phyloP scores from a whole-genome alignment of 2,329 filamentous ascomycete species.

The Calonectria leucothoes region DNA sequence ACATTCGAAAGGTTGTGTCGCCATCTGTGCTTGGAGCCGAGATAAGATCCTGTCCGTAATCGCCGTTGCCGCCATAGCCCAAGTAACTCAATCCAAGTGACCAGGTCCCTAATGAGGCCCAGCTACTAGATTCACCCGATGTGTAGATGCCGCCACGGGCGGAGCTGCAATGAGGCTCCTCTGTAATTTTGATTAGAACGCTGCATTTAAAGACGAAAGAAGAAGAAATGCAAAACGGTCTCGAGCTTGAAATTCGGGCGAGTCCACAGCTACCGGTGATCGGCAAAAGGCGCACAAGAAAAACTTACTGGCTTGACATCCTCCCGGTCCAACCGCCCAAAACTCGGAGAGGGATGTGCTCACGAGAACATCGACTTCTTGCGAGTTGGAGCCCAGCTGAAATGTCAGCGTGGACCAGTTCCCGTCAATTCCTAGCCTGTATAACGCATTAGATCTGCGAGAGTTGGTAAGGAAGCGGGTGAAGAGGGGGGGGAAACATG shows the following conservation, averaged over 20 bases:
- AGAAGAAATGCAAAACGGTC: neutral
- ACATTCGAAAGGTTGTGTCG: slow-evolving; percentile 53
- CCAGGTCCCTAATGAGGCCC: slow-evolving; percentile 69
- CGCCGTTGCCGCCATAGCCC: slow-evolving; percentile 69
- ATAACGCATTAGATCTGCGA: slow-evolving; percentile 22
- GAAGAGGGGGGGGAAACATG: slow-evolving; percentile 26
- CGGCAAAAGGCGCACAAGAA: neutral
- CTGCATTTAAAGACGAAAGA: neutral
- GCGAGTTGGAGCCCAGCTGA: slow-evolving; percentile 53
- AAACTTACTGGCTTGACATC: slow-evolving; percentile 62
- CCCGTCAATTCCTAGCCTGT: slow-evolving; percentile 73
- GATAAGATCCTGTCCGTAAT: slow-evolving; percentile 70
- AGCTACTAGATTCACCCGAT: slow-evolving; percentile 64
- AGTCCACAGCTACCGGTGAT: neutral
- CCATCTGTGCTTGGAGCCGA: slow-evolving; percentile 53
- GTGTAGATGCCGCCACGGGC: slow-evolving; percentile 71
- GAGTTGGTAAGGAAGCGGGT: neutral
- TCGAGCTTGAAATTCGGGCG: neutral
- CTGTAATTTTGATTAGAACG: slow-evolving; percentile 35
- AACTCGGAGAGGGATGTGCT: slow-evolving; percentile 79
- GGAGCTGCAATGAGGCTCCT: slow-evolving; percentile 63
- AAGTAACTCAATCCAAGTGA: slow-evolving; percentile 69
- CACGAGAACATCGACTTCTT: slow-evolving; percentile 56
- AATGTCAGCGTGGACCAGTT: slow-evolving; percentile 78
- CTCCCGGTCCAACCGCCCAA: slow-evolving; percentile 72